phyloP scores from a whole-genome alignment of 257 asterid genomes.

The Solanum verrucosum region DNA sequence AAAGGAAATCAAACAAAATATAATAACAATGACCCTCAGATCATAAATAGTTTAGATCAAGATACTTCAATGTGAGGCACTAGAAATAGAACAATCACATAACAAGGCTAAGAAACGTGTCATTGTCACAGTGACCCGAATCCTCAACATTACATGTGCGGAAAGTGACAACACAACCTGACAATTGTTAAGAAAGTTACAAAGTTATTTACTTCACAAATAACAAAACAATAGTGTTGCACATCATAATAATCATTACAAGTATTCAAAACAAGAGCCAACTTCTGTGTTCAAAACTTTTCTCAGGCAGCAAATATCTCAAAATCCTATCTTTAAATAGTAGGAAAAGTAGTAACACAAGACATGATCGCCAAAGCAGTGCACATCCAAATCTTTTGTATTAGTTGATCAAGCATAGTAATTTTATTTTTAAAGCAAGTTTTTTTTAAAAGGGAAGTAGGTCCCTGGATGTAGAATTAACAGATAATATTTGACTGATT shows the following conservation, averaged over 20 bases:
- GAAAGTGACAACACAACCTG: neutral
- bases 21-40: neutral
- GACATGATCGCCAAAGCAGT: neutral
- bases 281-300: neutral
- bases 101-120: neutral
- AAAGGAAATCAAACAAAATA: neutral
- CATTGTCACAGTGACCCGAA: neutral
- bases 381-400: neutral
- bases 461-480: neutral
- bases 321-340: neutral
- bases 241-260: neutral
- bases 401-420: neutral
- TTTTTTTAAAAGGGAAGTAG: neutral
- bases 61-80: neutral
- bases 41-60: neutral
- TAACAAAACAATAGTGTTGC: neutral
- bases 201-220: neutral
- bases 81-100: neutral
- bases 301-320: neutral
- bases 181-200: neutral
- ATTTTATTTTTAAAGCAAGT: neutral
- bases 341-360: neutral
- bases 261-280: neutral
- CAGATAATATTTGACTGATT: neutral
- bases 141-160: neutral